Evolutionary conservation across 306 rosid genomes (phyloP), one percentile per base, ranked within the genome.

Genomic region (Quercus rubra): DNA sequence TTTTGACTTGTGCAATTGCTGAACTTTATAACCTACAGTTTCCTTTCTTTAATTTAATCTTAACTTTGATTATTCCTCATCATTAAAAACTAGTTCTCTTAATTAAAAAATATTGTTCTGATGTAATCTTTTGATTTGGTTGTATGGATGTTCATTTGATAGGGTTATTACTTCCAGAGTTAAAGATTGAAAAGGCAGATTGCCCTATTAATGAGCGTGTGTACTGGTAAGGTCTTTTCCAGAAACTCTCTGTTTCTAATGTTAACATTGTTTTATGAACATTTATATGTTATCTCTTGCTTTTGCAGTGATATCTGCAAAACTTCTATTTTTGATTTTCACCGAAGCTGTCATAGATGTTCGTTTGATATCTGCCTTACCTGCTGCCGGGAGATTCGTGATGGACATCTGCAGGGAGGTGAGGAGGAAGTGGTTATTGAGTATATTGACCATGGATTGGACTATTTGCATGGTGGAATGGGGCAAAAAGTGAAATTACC

Each of bases 241-340:
- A 3, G 57, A 35, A 77, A 35, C 8, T 3, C 75, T 66, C 3
- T 31, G 1, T 68, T 55, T 72, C 25, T 64, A 0, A 23, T 62
- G 17, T 27, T 5, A 75, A 8, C 17, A 55, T 73, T 15, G 28
- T 35, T 64, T 71, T 46, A 54, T 54, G 5, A 68, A 21, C 19
- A 18, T 19, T 35, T 30, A 52, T 14, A 55, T 58, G 23, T 74
- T 35, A 14, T 9, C 4, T 21, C 51, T 67, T 59, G 66, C 51
- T 76, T 84, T 84, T 77, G 83, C 90, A 86, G 93, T 86, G 87
- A 87, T 88, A 90, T 84, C 77, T 90, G 91, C 91, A 76, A 82
- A 77, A 90, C 91, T 78, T 90, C 93, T 74, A 90, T 90, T 71
- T 91, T 86, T 85, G 86, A 87, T 81, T 87, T 87, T 83, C 88